phyloP scores from a whole-genome alignment of 2,329 filamentous ascomycete genomes.

The Epicoccum sorghinum region DNA sequence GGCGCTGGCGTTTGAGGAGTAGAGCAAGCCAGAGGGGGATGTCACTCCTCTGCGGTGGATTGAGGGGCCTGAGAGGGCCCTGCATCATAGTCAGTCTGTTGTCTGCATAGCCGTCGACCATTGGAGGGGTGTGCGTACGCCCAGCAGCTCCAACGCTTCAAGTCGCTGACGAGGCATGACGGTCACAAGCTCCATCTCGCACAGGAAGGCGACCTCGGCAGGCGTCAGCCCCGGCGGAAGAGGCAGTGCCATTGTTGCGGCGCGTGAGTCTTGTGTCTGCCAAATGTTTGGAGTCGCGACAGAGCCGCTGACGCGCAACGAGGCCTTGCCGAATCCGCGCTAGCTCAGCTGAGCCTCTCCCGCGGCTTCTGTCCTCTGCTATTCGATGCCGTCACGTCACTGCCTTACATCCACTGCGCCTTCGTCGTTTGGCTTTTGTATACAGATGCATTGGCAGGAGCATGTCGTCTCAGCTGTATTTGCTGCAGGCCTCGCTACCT shows the following conservation, averaged over 20 bases:
- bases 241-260: conserved; percentile 63
- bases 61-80: conserved; percentile 78
- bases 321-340: conserved; percentile 25
- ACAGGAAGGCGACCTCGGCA: conserved; percentile 88
- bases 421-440: not conserved
- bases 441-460: conserved; percentile 31
- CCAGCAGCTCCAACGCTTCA: conserved; percentile 81
- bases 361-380: conserved; percentile 18
- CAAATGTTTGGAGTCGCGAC: conserved; percentile 14
- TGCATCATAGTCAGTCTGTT: conserved; percentile 48
- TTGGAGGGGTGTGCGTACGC: conserved; percentile 66
- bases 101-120: not conserved
- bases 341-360: conserved; percentile 24
- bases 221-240: conserved; percentile 74
- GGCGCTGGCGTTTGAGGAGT: conserved; percentile 89
- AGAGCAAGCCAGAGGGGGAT: conserved; percentile 94
- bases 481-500: conserved; percentile 32
- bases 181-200: conserved; percentile 96
- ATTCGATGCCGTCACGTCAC: conserved; percentile 13
- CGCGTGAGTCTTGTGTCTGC: conserved; percentile 30
- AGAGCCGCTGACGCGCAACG: conserved; percentile 16
- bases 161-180: conserved; percentile 90
- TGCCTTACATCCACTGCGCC: not conserved
- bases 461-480: conserved; percentile 29
- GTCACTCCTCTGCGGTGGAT: conserved; percentile 78